These are phyloP conservation scores for Pilaira anomala DNA, from an alignment of 192 early-diverging fungal genomes.

Conservation along the genomic window DNA sequence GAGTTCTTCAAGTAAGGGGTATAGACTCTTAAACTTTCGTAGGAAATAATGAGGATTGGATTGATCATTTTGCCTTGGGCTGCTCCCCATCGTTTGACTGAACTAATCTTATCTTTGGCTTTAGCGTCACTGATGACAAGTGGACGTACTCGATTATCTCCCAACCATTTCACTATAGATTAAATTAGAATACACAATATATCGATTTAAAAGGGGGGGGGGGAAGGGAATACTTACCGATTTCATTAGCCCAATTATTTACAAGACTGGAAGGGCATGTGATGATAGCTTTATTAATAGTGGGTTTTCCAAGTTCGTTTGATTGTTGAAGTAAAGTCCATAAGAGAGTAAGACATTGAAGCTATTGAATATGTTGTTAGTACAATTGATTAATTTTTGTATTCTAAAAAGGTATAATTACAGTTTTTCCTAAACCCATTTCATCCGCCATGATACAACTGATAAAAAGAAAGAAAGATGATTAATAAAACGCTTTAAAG, in stretches of 20 bases:
- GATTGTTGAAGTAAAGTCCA: constrained; percentile 98
- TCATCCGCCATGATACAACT: constrained; percentile 99
- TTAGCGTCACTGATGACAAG: constrained; percentile 89
- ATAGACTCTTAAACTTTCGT: constrained; percentile 90
- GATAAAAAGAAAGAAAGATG: not conserved
- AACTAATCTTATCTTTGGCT: constrained; percentile 78
- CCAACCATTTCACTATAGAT: constrained; percentile 83
- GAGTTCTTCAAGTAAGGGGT: constrained; percentile 69
- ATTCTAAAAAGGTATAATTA: constrained; percentile 27
- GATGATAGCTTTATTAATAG: constrained; percentile 95
- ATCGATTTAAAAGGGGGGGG: too few relatives aligned
- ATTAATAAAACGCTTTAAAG: too few relatives aligned
- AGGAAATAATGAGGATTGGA: constrained; percentile 93
- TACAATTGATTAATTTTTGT: not conserved
- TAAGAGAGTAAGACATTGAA: constrained; percentile 92
- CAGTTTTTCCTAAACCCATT: constrained; percentile 88
- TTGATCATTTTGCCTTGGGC: constrained; percentile 84
- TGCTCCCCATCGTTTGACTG: constrained; percentile 75
- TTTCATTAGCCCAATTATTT: constrained; percentile 98
- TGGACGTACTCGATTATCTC: constrained; percentile 75
- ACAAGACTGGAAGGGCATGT: constrained; percentile 95
- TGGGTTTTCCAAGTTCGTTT: constrained; percentile 79
- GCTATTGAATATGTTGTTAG: constrained; percentile 27
- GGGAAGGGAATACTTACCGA: constrained; percentile 36
- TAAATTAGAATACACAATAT: not conserved